Evolutionary conservation across 495 filamentous ascomycete genomes (phyloP).

Genomic region (Tuber melanosporum): DNA sequence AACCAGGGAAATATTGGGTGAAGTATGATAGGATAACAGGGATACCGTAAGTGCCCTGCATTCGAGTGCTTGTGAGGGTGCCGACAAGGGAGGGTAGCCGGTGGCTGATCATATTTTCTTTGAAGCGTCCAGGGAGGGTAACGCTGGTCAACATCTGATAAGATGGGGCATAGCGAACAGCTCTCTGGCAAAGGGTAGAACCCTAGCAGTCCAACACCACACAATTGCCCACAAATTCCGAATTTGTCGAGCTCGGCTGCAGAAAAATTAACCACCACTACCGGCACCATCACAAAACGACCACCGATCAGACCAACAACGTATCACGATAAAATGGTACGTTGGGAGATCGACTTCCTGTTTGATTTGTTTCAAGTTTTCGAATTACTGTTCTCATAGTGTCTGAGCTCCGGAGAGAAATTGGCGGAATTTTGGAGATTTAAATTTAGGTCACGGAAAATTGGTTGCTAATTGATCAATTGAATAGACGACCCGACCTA

Average conservation of each 20-base stretch:
- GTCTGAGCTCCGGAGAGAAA: neutral
- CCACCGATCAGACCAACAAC: slow-evolving; percentile 19
- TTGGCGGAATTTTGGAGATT: neutral
- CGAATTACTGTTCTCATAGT: neutral
- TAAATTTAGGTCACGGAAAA: neutral
- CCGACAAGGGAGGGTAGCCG: neutral
- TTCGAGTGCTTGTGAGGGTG: neutral
- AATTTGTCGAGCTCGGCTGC: slow-evolving; percentile 22
- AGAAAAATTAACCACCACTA: slow-evolving; percentile 19
- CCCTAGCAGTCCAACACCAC: slow-evolving; percentile 36
- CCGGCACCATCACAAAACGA: slow-evolving; percentile 16
- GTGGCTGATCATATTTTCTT: neutral
- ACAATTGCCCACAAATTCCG: slow-evolving; percentile 10
- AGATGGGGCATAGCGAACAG: slow-evolving; percentile 1
- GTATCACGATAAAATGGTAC: slow-evolving; percentile 31
- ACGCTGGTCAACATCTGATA: slow-evolving; percentile 2
- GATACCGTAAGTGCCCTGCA: neutral
- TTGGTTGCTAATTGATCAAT: neutral
- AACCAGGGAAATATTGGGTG: neutral
- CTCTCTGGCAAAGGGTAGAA: slow-evolving; percentile 15
- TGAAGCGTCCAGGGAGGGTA: neutral
- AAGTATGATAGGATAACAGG: neutral
- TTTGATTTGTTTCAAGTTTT: neutral
- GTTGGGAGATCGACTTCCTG: neutral
- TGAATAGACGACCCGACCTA: slow-evolving; percentile 81